These are phyloP conservation scores for Lecanoromycetidae sp. DNA, from an alignment of 2,329 filamentous ascomycete genomes.

Conservation along the genomic window DNA sequence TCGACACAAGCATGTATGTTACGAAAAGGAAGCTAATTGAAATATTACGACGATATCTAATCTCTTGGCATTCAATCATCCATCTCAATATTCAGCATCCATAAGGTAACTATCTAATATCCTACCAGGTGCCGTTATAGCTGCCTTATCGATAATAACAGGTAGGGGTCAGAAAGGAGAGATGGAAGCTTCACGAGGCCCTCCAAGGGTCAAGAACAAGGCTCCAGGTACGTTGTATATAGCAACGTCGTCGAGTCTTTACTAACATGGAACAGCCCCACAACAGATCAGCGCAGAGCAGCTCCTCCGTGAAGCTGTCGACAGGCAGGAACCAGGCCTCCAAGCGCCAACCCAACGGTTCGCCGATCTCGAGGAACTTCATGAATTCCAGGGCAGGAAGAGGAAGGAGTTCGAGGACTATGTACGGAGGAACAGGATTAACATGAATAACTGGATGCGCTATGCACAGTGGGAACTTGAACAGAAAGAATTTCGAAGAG, in stretches of 20 bases:
- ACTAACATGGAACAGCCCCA: constrained; percentile 42
- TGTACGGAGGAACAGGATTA: constrained; percentile 84
- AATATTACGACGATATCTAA: no score
- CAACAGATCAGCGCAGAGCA: constrained; percentile 93
- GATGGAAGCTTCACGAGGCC: constrained; percentile 86
- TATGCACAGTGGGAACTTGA: constrained; percentile 97
- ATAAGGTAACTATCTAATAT: neutral
- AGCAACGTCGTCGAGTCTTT: neutral
- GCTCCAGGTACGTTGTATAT: constrained; percentile 40
- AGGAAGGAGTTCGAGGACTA: constrained; percentile 96
- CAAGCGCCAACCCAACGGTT: constrained; percentile 91
- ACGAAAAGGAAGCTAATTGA: no score
- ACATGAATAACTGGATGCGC: constrained; percentile 98
- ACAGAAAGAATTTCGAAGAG: constrained; percentile 90
- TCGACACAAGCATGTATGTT: no score
- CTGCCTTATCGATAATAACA: neutral
- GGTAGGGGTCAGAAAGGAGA: no score
- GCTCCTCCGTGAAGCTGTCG: constrained; percentile 90
- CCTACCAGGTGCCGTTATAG: no score
- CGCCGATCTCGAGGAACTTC: constrained; percentile 90
- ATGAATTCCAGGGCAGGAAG: constrained; percentile 94
- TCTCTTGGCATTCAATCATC: no score
- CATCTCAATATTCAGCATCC: no score
- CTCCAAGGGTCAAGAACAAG: constrained; percentile 98
- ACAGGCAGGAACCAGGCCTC: constrained; percentile 78